Percentiles rank a stretch among this genome's conserved stretches.
Evolutionary conservation across 352 stramenopile genomes (phyloP).

Genomic region (Aphanomyces cochlioides): DNA sequence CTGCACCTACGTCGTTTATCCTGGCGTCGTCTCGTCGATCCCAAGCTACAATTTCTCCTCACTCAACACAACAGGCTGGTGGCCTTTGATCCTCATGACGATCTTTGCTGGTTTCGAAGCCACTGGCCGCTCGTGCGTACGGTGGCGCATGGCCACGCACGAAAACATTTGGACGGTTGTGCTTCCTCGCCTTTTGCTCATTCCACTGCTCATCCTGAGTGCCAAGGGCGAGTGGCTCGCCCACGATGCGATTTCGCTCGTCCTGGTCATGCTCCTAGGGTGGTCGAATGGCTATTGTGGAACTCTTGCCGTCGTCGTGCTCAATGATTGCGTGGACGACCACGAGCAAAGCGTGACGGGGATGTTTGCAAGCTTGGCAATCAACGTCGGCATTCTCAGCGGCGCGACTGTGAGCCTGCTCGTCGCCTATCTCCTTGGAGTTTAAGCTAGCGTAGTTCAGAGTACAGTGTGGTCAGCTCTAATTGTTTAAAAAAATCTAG

Average conservation of each 20-base stretch:
- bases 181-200: not conserved
- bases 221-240: not conserved
- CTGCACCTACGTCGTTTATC: slow-evolving; percentile 3
- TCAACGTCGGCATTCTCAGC: slow-evolving; percentile 4
- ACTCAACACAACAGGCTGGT: not conserved
- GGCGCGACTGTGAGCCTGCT: slow-evolving; percentile 5
- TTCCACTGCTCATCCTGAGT: not conserved
- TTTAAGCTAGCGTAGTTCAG: not conserved
- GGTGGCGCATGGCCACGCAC: not conserved
- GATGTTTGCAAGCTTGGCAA: slow-evolving; percentile 6
- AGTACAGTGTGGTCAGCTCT: not conserved
- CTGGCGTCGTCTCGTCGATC: slow-evolving; percentile 13
- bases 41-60: not conserved
- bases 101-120: not conserved
- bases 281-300: slow-evolving; percentile 6
- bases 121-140: slow-evolving; percentile 1
- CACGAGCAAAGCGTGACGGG: slow-evolving; percentile 8
- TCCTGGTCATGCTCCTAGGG: not conserved
- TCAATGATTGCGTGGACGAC: slow-evolving; percentile 7
- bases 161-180: not conserved
- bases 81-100: slow-evolving; percentile 11
- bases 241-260: not conserved
- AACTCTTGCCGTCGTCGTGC: slow-evolving; percentile 3
- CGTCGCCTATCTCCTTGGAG: not conserved
- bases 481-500: not conserved